Conservation (phyloP, 768 basidiomycete genomes). For the Mrakia gelida region DNA sequence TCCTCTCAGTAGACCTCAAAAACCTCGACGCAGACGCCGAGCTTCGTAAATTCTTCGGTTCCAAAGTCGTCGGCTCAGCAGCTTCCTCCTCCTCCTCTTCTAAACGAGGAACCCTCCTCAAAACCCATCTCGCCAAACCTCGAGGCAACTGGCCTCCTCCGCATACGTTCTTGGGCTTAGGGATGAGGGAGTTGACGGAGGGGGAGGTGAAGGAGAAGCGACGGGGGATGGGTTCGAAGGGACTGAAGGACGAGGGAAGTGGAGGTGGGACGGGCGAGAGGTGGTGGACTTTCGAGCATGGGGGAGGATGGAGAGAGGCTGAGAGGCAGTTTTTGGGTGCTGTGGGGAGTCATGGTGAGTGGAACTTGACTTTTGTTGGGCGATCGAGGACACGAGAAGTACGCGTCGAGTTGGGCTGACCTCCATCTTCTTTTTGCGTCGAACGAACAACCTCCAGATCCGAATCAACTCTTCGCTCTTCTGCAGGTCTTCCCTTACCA, state of each 20-base stretch:
- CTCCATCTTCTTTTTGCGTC: not conserved
- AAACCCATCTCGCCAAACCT: slow-evolving; percentile 73
- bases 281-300: slow-evolving; percentile 87
- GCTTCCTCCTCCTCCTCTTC: not conserved
- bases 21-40: slow-evolving; percentile 86
- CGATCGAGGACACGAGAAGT: not conserved
- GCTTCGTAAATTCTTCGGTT: slow-evolving; percentile 88
- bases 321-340: slow-evolving; percentile 75
- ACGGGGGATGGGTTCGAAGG: not conserved
- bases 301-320: slow-evolving; percentile 73
- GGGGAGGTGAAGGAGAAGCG: slow-evolving; percentile 55
- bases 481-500: slow-evolving; percentile 82
- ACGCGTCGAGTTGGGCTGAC: not conserved
- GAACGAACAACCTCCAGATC: slow-evolving; percentile 36
- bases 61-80: slow-evolving; percentile 61
- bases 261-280: slow-evolving; percentile 58
- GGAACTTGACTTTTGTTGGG: too few relatives aligned
- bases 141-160: slow-evolving; percentile 67
- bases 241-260: slow-evolving; percentile 28
- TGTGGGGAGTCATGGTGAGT: slow-evolving; percentile 74
- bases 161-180: slow-evolving; percentile 56
- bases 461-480: slow-evolving; percentile 60
- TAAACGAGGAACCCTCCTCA: slow-evolving; percentile 32
- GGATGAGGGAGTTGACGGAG: slow-evolving; percentile 56
- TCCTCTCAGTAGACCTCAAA: slow-evolving; percentile 72